Evolutionary conservation across 495 filamentous ascomycete species (phyloP), one percentile per base, ranked within the genome.

Genomic region (Xylaria nigripes): DNA sequence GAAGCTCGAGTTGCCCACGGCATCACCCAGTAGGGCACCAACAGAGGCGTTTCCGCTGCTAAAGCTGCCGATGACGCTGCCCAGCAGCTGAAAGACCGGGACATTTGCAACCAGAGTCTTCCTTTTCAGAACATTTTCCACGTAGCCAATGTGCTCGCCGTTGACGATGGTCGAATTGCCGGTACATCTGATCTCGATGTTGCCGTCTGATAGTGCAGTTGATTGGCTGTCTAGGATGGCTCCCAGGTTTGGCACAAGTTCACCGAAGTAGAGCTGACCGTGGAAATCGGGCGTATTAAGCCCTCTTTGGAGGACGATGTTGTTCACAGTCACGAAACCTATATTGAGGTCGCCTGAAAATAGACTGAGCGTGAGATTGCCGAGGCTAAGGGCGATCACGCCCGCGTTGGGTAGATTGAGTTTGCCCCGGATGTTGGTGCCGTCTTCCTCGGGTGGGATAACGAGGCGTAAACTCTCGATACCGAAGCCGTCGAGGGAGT

Each of bases 291-390:
- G 58, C 9, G 66, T 69, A 59, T 79, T 79, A 59, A 76, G 74
- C 7, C 76, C 76, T 1, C 67, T 74, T 25, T 64, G 61, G 6
- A 79, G 55, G 5, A 63, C 18, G 7, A 76, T 68, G 40, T 77
- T 64, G 30, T 69, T 61, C 32, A 76, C 60, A 18, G 66, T 63
- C 0, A 73, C 67, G 9, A 70, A 61, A n/a, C 71, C 72, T 18
- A 77, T 59, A 6, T 66, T 60, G 15, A 77, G 27, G 29, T 72
- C 63, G 8, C 64, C 67, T 6, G 67, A 68, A 53, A 64, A 61
- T 27, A 76, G 50, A 48, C 77, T 70, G 10, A 78, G 59, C 0
- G 74, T 71, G 16, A 76, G 62, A 56, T 76, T 72, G n/a, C 75
- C 76, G 55, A 79, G 57, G 0, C 69, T 71, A 23, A 79, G 72